Percentiles rank a stretch among this genome's conserved stretches.
These are phyloP conservation scores for Suillus luteus DNA, from an alignment of 768 basidiomycete species.

Conservation along the genomic window DNA sequence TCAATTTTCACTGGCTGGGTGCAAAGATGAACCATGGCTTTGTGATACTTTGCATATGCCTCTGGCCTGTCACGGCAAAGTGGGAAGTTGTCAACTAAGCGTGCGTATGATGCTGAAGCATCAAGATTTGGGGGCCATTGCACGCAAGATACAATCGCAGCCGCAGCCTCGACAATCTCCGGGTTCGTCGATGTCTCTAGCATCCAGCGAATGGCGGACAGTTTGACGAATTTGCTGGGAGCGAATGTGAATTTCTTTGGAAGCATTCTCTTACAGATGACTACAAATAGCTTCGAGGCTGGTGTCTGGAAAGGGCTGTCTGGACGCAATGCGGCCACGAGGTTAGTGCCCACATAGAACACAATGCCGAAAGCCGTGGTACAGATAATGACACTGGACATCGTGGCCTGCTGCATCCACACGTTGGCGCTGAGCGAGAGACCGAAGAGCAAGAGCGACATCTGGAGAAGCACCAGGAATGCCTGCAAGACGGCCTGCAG, in stretches of 20 bases:
- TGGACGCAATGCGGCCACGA: background rate
- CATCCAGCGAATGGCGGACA: conserved; percentile 18
- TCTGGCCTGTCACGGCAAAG: background rate
- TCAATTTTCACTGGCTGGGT: background rate
- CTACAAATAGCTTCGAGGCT: background rate
- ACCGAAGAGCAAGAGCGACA: background rate
- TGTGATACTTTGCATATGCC: background rate
- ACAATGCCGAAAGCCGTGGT: background rate
- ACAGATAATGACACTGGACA: background rate
- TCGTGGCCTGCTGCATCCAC: background rate
- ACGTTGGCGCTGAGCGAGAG: background rate
- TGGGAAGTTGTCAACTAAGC: background rate
- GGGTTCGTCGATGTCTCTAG: conserved; percentile 20
- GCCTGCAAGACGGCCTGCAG: background rate
- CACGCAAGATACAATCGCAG: background rate
- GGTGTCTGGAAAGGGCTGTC: background rate
- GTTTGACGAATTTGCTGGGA: background rate
- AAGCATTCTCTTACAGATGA: background rate
- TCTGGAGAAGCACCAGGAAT: background rate
- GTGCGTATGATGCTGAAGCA: background rate
- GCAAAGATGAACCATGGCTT: background rate
- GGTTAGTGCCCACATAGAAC: background rate
- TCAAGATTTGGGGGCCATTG: background rate
- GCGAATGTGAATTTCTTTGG: background rate
- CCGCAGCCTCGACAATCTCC: background rate